A percentile compares a stretch with the other conserved stretches of the same genome.
Evolutionary conservation across 2,329 filamentous ascomycete genomes (phyloP).

Genomic region (Ophiocordyceps australis): DNA sequence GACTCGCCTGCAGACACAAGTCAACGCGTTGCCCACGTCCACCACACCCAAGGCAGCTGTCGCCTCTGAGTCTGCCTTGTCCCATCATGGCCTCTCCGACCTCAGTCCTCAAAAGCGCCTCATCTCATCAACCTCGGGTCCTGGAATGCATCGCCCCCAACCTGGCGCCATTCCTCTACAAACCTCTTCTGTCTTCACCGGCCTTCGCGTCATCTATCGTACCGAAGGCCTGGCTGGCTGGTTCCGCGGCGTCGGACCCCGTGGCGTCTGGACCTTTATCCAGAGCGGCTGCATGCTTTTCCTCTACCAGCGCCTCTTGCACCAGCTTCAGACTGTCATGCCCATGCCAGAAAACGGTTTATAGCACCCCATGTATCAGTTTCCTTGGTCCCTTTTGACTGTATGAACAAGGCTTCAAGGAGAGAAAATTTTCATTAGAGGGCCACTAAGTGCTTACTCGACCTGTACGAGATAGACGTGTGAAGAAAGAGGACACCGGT

Average conservation of each 20-base stretch:
- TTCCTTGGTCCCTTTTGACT: not conserved
- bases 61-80: constrained; percentile 4
- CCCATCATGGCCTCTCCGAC: constrained; percentile 6
- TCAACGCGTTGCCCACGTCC: constrained; percentile 23
- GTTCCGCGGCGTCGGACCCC: constrained; percentile 87
- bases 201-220: constrained; percentile 72
- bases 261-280: constrained; percentile 91
- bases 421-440: too few species aligned
- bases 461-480: too few species aligned
- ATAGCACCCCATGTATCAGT: constrained; percentile 1
- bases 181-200: constrained; percentile 76
- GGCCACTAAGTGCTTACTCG: too few species aligned
- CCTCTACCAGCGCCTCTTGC: constrained; percentile 75
- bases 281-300: constrained; percentile 96
- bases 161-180: constrained; percentile 68
- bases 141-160: constrained; percentile 63
- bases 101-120: constrained; percentile 40
- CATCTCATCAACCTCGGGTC: constrained; percentile 84
- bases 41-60: constrained; percentile 5
- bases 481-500: too few species aligned
- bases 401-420: too few species aligned
- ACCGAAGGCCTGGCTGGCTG: constrained; percentile 78
- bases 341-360: too few species aligned
- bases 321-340: too few species aligned
- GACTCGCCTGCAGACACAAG: constrained; percentile 86